Percentiles rank a stretch among this genome's conserved stretches.
Evolutionary conservation across 2,329 filamentous ascomycete species (phyloP).

Genomic region (Trichoderma gracile): DNA sequence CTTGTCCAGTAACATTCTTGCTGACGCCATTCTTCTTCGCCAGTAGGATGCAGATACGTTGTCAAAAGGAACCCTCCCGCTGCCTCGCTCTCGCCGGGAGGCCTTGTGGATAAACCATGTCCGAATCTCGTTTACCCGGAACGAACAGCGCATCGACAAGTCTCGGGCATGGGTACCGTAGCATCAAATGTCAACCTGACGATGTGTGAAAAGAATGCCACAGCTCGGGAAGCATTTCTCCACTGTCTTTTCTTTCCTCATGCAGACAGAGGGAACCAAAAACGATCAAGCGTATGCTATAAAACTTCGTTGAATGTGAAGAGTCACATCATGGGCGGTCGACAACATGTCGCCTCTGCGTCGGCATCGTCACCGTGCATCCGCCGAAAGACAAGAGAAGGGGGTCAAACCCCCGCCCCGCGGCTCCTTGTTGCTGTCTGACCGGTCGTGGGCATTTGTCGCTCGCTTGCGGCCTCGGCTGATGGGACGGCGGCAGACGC

Average conservation of each 20-base stretch:
- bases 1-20: neutral
- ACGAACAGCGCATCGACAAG: neutral
- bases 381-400: neutral
- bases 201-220: neutral
- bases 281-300: neutral
- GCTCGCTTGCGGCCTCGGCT: slow-evolving; percentile 13
- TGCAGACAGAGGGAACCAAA: neutral
- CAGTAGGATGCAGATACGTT: neutral
- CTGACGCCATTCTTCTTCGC: neutral
- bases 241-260: neutral
- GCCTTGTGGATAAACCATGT: neutral
- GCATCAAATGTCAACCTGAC: neutral
- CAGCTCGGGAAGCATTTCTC: neutral
- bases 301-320: neutral
- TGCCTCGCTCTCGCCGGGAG: neutral
- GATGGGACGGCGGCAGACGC: slow-evolving; percentile 3
- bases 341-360: neutral
- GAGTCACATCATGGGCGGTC: neutral
- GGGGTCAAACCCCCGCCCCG: neutral
- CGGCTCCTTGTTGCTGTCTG: neutral
- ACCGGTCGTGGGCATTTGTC: neutral
- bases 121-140: neutral
- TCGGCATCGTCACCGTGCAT: slow-evolving; percentile 2
- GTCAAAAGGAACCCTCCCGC: neutral
- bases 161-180: neutral